Evolutionary conservation across 352 stramenopile genomes (phyloP), one percentile per base, ranked within the genome.

Genomic region (Globisporangium solare): DNA sequence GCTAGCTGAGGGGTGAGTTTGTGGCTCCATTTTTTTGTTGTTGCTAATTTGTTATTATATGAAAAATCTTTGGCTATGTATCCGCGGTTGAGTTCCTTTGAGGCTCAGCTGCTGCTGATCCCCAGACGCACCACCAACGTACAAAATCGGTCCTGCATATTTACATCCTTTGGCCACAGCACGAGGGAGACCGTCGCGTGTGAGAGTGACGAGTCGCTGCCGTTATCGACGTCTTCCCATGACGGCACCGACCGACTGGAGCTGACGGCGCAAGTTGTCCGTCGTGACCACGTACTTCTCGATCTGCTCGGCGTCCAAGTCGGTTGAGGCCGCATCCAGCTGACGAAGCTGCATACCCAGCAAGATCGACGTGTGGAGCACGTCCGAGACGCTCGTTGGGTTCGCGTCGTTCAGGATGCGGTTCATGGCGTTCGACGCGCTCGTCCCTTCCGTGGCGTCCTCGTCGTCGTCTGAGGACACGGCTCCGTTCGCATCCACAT

Each of bases 311-410:
- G 55, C 14, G 27, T 54, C 47, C 11, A 45, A 47, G 13, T 3
- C 40, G 18, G 10, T 35, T 10, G 21, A 14, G 1, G 55, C 37
- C 12, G 39, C 18, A 18, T 43, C 32, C 17, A 61, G 47, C 14
- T 61, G 55, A 14, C 55, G 55, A n/a, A 61, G 47, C 47, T 61
- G 47, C 37, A 61, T 37, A 10, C 56, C 56, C 18, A 62, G 40
- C 24, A 62, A 24, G 40, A 50, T 56, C 18, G 56, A 15, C 5
- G 40, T 50, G 22, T 47, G 22, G n/a, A 56, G 32, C 39, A 51
- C 56, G 10, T 50, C 47, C 17, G 39, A 20, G 15, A 35, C 39
- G 18, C n/a, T 61, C 37, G 54, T 24, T 5, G 32, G 4, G 12
- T 13, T 18, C 39, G 39, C 27, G 7, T 39, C 45, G 20, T 60